phyloP scores from a whole-genome alignment of 805 yeast genomes.

The Kurtzmaniella fragi region DNA sequence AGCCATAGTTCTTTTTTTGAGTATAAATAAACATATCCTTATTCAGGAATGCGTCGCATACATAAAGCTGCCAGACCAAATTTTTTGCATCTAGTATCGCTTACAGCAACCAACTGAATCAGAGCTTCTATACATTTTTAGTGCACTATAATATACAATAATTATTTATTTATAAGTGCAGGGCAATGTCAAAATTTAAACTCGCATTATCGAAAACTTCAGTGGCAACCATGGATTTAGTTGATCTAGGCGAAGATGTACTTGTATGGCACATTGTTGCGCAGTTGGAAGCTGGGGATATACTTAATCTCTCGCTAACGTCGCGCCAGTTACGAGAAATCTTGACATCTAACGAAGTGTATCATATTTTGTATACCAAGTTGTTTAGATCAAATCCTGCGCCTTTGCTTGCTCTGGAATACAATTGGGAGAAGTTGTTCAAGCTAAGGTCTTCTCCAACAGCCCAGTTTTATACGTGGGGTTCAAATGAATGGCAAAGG shows the following conservation, averaged over 20 bases:
- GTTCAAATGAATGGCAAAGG: slow-evolving; percentile 37
- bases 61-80: too few species aligned
- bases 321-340: slow-evolving; percentile 30
- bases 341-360: slow-evolving; percentile 22
- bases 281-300: slow-evolving; percentile 32
- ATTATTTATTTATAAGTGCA: too few species aligned
- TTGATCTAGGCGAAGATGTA: slow-evolving; percentile 38
- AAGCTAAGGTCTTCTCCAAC: slow-evolving; percentile 24
- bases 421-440: slow-evolving; percentile 50
- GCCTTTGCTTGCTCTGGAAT: slow-evolving; percentile 30
- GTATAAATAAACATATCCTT: too few species aligned
- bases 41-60: too few species aligned
- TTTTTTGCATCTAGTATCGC: too few species aligned
- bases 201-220: too few species aligned
- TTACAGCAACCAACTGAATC: too few species aligned
- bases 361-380: slow-evolving; percentile 36
- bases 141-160: too few species aligned
- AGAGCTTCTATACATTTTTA: too few species aligned
- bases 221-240: slow-evolving; percentile 9
- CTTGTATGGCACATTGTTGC: slow-evolving; percentile 29
- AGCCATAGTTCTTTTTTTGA: too few species aligned
- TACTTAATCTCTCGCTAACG: slow-evolving; percentile 34
- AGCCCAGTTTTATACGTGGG: slow-evolving; percentile 50
- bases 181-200: too few species aligned
- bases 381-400: slow-evolving; percentile 42